Base-by-base conservation (phyloP, 768 basidiomycete species). In the Calocera cornea region DNA sequence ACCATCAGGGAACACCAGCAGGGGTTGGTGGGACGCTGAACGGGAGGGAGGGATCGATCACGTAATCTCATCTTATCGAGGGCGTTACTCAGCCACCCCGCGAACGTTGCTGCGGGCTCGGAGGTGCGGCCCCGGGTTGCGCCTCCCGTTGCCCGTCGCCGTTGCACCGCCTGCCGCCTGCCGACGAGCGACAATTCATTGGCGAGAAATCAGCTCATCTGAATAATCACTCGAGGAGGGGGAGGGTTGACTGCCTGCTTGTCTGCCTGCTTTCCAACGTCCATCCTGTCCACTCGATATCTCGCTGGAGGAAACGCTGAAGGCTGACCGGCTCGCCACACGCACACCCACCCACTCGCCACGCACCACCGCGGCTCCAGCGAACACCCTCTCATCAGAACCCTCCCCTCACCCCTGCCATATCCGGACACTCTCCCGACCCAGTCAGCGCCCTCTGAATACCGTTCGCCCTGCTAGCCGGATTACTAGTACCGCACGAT, bases 311-410 rank as follows among this genome's bases (percentile, higher is more conserved):
- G 16, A 19, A 60, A 60, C 54, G 22, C 5, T 8, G 44, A 47
- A 22, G 54, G 54, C 54, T 33, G 54, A 60, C 54, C 19, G 54
- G 54, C 31, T 60, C 54, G 54, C 54, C 54, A 60, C 54, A 33
- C 54, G 10, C 36, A 22, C 54, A 27, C 54, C 5, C 54, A 16
- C 5, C 31, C 27, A 14, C 49, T 14, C 40, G 40, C n/a, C 40
- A 50, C 49, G 24, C 16, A 60, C 7, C 54, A 60, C 7, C 16
- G 19, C 44, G 19, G 19, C 44, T 7, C 44, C 24, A 60, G 11
- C 54, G 24, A 60, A 22, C 31, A 2, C 19, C 24, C 27, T 19
- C 27, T 33, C 27, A 60, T 60, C 27, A 60, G 7, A 10, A 5
- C 5, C 2, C 31, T 60, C 31, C 54, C 31, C 54, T 2, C 31